Evolutionary conservation across 73 alveolate species (phyloP), one percentile per base, ranked within the genome.

Genomic region (Vitrella brassicaformis): DNA sequence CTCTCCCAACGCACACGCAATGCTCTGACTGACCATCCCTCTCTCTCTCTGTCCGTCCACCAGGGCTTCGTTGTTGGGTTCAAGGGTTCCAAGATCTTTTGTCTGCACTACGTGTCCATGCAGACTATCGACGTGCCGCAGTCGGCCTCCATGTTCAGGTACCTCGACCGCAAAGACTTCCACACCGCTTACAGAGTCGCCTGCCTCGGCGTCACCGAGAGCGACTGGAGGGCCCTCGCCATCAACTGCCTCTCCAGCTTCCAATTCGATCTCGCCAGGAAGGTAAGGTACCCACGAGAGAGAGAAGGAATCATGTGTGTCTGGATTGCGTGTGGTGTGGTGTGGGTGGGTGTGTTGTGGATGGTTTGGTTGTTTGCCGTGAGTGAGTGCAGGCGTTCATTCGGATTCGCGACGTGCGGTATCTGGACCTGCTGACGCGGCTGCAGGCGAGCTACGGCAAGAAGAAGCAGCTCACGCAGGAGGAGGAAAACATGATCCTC

Each of bases 171-270:
- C 84, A 92, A 93, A 71, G 95, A 91, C 88, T 68, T 76, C 67
- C 75, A 76, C 66, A 76, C 83, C 4, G 83, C 83, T 29, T 88
- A 79, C 84, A 31, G 71, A 26, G 90, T 95, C 1, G 99, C 98
- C 27, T 95, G 99, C 72, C 86, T 95, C 28, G 99, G 99, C 19
- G 99, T 95, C 67, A 93, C 99, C 0, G 97, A 95, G 82, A 93
- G 90, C 32, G 99, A 95, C 73, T 95, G 99, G 99, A 86, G 94
- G 45, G 83, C 86, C 39, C 84, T 95, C 45, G 99, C 98, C n/a
- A 88, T 90, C 47, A 98, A 93, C 72, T 89, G 97, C 26, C 75
- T 95, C 81, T 90, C 84, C 28, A 87, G 78, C 75, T 87, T 88
- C 45, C 86, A 94, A 74, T 91, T 95, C 85, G 89, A 71, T 68